Percentiles rank a stretch among this genome's conserved stretches.
Conservation (phyloP, 176 grass and related monocot genomes). For the Ananas comosus region DNA sequence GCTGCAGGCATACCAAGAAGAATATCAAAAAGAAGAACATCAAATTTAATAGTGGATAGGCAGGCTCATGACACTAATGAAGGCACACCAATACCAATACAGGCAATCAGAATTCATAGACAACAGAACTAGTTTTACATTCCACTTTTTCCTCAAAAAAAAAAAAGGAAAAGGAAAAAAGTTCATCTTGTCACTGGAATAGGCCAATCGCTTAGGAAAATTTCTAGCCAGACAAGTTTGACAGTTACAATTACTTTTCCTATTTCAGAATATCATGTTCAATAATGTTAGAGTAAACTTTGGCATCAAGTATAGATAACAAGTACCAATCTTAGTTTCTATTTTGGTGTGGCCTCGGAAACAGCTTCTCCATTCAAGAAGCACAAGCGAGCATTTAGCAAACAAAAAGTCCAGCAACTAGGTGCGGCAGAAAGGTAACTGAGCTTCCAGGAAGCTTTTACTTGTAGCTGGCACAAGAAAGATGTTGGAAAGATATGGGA, state of each 20-base stretch:
- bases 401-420: no score
- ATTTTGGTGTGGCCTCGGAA: no score
- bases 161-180: conserved; percentile 19
- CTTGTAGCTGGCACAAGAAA: no score
- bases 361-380: no score
- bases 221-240: background rate
- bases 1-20: conserved; percentile 31
- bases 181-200: conserved; percentile 4
- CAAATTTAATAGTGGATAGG: background rate
- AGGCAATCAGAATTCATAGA: background rate
- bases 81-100: background rate
- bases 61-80: background rate
- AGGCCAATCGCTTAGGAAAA: background rate
- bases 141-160: background rate
- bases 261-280: background rate
- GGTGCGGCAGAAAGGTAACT: no score
- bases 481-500: no score
- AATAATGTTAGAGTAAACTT: background rate
- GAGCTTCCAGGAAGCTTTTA: no score
- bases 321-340: background rate
- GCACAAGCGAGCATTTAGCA: no score
- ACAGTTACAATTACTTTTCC: background rate
- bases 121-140: background rate
- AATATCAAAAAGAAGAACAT: background rate
- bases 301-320: background rate